These are phyloP conservation scores for Daldinia sp. DNA, from an alignment of 2,329 filamentous ascomycete species.

Conservation along the genomic window DNA sequence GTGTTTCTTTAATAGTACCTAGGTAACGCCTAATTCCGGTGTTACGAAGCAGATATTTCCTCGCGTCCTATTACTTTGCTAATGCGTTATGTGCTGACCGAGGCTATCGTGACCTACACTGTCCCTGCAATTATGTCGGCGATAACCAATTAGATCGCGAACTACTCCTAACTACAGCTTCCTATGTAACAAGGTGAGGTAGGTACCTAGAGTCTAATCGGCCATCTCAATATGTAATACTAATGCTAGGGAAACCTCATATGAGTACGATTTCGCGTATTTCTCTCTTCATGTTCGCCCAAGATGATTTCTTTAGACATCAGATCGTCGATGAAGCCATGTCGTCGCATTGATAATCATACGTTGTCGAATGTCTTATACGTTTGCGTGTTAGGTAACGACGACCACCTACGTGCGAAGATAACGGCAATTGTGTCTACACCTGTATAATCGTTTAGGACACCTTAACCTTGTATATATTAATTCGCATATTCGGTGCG, in stretches of 20 bases:
- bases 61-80: background rate
- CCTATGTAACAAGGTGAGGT: background rate
- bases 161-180: background rate
- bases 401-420: background rate
- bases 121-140: background rate
- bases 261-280: background rate
- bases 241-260: background rate
- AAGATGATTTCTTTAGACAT: background rate
- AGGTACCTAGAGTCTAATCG: background rate
- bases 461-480: background rate
- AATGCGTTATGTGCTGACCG: background rate
- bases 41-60: background rate
- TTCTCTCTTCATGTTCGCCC: background rate
- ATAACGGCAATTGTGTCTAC: background rate
- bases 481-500: slow-evolving; percentile 11
- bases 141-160: background rate
- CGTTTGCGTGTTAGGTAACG: background rate
- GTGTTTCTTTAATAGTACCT: no score
- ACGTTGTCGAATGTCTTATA: background rate
- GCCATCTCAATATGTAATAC: background rate
- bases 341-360: background rate
- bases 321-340: background rate
- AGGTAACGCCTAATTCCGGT: no score
- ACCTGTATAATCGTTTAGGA: background rate
- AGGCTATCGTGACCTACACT: background rate